phyloP scores from a whole-genome alignment of 495 filamentous ascomycete genomes.

The Staphylotrichum tortipilum region DNA sequence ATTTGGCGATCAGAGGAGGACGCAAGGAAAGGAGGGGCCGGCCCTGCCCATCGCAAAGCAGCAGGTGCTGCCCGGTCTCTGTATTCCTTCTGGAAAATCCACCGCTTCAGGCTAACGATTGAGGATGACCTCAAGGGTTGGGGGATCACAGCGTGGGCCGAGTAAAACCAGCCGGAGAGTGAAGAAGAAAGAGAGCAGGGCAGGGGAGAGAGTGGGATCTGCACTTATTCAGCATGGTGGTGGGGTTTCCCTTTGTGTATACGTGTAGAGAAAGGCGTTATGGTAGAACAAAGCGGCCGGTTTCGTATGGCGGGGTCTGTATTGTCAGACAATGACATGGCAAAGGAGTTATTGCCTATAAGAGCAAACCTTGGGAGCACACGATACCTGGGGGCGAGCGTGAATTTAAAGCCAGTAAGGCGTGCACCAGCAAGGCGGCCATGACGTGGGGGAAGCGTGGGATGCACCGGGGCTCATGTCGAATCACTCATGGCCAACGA shows the following conservation, averaged over 20 bases:
- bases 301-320: too few species aligned
- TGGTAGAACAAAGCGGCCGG: too few species aligned
- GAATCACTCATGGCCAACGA: constrained; percentile 14
- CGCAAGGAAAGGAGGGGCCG: constrained; percentile 57
- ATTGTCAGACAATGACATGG: too few species aligned
- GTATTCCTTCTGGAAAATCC: constrained; percentile 54
- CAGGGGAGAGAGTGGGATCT: too few species aligned
- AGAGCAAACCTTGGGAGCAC: not conserved
- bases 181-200: not conserved
- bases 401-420: constrained; percentile 21
- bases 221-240: too few species aligned
- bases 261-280: too few species aligned
- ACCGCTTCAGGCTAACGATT: constrained; percentile 54
- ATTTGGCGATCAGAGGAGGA: constrained; percentile 65
- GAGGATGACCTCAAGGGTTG: constrained; percentile 47
- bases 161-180: constrained; percentile 3
- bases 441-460: constrained; percentile 31
- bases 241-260: too few species aligned
- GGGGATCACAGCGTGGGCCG: constrained; percentile 51
- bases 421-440: not conserved
- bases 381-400: constrained; percentile 8
- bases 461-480: constrained; percentile 18
- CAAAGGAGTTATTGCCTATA: too few species aligned
- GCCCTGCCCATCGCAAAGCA: constrained; percentile 48
- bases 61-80: constrained; percentile 40